Conservation (phyloP, 495 filamentous ascomycete species). For the Neurospora tetraspora region DNA sequence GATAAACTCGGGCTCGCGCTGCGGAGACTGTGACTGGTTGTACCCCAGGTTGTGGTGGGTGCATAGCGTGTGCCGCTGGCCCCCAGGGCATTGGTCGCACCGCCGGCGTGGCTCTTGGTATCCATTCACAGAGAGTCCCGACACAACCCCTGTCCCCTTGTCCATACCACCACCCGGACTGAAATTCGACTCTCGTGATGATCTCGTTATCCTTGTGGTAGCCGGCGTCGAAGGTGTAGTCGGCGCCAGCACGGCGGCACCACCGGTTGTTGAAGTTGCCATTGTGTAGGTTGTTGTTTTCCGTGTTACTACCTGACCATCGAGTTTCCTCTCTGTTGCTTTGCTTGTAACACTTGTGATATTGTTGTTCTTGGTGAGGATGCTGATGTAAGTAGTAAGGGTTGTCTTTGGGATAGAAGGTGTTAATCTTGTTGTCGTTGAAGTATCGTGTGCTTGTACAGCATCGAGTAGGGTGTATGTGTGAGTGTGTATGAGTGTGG, state of each 20-base stretch:
- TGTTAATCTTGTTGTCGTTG: neutral
- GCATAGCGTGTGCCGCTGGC: conserved; percentile 20
- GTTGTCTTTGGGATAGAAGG: neutral
- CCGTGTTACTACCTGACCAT: conserved; percentile 13
- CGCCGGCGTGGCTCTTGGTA: conserved; percentile 12
- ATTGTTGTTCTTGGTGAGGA: neutral
- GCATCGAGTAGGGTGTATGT: neutral
- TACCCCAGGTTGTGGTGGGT: conserved; percentile 8
- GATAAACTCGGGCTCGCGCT: conserved; percentile 1
- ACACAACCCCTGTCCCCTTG: conserved; percentile 9
- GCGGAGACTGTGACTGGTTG: conserved; percentile 1
- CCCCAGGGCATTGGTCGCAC: conserved; percentile 22
- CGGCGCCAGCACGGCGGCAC: conserved; percentile 15
- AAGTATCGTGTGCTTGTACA: neutral
- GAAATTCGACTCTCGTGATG: conserved; percentile 1
- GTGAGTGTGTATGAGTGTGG: neutral
- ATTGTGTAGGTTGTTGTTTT: conserved; percentile 7
- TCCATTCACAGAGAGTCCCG: neutral
- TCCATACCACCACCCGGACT: conserved; percentile 7
- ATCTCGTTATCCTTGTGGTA: neutral
- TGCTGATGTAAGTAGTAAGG: neutral
- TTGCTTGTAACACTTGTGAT: neutral
- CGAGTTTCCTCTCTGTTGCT: neutral
- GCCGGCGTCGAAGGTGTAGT: conserved; percentile 10
- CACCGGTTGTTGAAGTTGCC: conserved; percentile 16